Percentiles rank a stretch among this genome's conserved stretches.
These are phyloP conservation scores for Xylaria castorea DNA, from an alignment of 495 filamentous ascomycete species.

Conservation along the genomic window DNA sequence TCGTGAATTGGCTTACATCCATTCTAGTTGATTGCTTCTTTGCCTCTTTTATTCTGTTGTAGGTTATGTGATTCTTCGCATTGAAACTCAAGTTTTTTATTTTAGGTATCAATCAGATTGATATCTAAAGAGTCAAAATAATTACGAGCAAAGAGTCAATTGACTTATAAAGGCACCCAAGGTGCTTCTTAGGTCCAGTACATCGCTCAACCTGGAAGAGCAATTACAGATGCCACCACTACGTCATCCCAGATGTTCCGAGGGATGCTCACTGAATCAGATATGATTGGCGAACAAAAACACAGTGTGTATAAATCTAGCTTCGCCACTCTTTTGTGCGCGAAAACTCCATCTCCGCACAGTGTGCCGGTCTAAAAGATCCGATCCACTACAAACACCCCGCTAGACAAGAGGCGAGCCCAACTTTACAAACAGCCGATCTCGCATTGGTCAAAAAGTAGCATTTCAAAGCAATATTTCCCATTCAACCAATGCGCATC, in stretches of 20 bases:
- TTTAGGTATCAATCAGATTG: background rate
- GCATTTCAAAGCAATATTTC: slow-evolving; percentile 51
- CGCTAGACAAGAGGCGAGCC: slow-evolving; percentile 7
- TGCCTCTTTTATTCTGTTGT: background rate
- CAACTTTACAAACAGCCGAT: slow-evolving; percentile 35
- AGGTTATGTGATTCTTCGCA: background rate
- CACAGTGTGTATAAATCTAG: background rate
- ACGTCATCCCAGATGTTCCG: slow-evolving; percentile 16
- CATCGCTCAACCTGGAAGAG: background rate
- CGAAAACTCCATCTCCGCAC: background rate
- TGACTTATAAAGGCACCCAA: background rate
- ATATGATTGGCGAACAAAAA: slow-evolving; percentile 1
- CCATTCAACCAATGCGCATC: background rate
- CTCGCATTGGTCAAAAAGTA: slow-evolving; percentile 39
- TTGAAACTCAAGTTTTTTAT: background rate
- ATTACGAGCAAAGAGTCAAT: background rate
- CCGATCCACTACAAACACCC: slow-evolving; percentile 12
- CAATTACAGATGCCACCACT: background rate
- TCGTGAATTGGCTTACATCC: slow-evolving; percentile 20
- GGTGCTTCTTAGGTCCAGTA: background rate
- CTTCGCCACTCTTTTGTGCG: background rate
- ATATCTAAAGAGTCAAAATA: background rate
- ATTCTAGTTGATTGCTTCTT: background rate
- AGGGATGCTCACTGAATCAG: background rate
- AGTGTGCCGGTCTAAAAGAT: background rate